Evolutionary conservation across 176 grass and related monocot genomes (phyloP).

Genomic region (Microstegium vimineum): DNA sequence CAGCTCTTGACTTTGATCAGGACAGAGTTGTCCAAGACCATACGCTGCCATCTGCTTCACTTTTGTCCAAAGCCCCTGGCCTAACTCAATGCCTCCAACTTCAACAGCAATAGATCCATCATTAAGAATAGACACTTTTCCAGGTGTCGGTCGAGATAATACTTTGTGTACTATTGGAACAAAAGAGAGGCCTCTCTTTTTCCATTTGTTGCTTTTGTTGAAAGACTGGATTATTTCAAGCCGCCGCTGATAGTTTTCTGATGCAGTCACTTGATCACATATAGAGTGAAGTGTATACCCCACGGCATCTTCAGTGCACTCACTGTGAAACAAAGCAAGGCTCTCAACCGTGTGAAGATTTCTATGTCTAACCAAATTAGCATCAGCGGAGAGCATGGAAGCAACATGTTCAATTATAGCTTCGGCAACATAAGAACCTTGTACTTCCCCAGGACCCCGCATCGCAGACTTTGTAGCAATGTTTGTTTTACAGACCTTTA

Average conservation of each 20-base stretch:
- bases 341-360: constrained; percentile 89
- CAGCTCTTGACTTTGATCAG: constrained; percentile 56
- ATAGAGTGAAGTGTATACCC: constrained; percentile 78
- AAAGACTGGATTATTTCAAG: constrained; percentile 55
- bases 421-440: constrained; percentile 92
- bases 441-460: constrained; percentile 89
- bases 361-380: constrained; percentile 61
- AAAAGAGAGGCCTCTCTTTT: constrained; percentile 73
- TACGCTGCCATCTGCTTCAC: constrained; percentile 91
- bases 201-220: constrained; percentile 80
- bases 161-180: constrained; percentile 72
- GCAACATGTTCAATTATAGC: constrained; percentile 89
- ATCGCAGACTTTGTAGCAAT: constrained; percentile 74
- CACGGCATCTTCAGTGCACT: constrained; percentile 52
- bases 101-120: constrained; percentile 93
- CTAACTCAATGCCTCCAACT: constrained; percentile 98
- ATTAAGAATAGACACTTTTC: constrained; percentile 75
- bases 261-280: constrained; percentile 52
- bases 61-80: constrained; percentile 96
- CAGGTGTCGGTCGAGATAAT: constrained; percentile 54
- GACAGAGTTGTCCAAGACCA: constrained; percentile 70
- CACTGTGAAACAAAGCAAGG: constrained; percentile 69
- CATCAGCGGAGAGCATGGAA: constrained; percentile 55
- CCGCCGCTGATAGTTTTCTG: constrained; percentile 36
- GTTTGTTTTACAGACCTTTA: constrained; percentile 88